Evolutionary conservation across 352 stramenopile species (phyloP).

Genomic region (Sclerospora graminicola): DNA sequence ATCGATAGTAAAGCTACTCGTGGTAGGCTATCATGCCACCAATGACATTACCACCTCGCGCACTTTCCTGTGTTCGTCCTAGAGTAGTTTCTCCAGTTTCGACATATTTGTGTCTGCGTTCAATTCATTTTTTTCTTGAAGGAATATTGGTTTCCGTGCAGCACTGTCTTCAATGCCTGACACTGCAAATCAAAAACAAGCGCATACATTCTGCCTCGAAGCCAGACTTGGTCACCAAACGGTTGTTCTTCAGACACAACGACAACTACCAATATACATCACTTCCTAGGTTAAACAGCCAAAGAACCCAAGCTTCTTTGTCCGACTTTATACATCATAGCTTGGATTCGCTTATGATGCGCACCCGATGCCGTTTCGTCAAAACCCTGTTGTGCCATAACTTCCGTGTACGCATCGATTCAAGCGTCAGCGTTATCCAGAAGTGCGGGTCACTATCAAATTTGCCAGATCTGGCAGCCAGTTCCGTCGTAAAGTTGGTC

Average conservation of each 20-base stretch:
- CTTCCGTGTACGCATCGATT: conserved; percentile 84
- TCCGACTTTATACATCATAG: conserved; percentile 72
- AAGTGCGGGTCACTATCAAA: conserved; percentile 97
- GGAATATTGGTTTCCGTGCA: conserved; percentile 88
- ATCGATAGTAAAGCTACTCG: too few species aligned
- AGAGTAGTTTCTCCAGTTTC: conserved; percentile 79
- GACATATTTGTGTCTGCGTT: conserved; percentile 85
- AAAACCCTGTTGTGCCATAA: conserved; percentile 94
- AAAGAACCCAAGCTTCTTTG: conserved; percentile 85
- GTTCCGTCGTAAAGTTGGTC: conserved; percentile 87
- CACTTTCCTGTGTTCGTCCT: conserved; percentile 72
- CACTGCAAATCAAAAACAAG: conserved; percentile 70
- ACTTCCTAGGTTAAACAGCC: conserved; percentile 94
- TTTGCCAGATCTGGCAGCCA: conserved; percentile 88
- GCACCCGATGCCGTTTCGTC: conserved; percentile 41
- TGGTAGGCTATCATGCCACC: not conserved
- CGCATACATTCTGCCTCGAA: conserved; percentile 75
- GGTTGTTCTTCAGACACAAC: conserved; percentile 96
- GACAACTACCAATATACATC: conserved; percentile 97
- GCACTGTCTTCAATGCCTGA: conserved; percentile 89
- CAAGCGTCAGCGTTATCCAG: conserved; percentile 97
- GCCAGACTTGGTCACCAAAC: conserved; percentile 84
- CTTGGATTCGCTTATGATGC: conserved; percentile 90
- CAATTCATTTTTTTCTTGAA: conserved; percentile 93
- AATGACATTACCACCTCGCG: conserved; percentile 62